phyloP scores from a whole-genome alignment of 805 yeast species.

The Pichia sporocuriosa region DNA sequence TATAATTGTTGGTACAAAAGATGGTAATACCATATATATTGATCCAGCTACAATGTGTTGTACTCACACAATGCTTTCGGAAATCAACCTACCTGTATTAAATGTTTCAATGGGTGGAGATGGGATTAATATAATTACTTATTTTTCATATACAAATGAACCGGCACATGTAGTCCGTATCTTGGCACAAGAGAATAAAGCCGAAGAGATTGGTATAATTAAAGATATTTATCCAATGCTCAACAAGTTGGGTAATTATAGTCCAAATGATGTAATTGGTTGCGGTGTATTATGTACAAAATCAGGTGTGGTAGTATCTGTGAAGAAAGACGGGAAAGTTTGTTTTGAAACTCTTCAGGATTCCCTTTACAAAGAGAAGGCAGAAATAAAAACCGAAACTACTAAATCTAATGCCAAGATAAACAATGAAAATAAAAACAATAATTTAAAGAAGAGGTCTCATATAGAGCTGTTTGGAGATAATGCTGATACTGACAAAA shows the following conservation, averaged over 20 bases:
- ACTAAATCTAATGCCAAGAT: background rate
- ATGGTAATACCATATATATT: slow-evolving; percentile 11
- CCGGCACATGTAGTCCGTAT: slow-evolving; percentile 3
- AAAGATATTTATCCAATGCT: background rate
- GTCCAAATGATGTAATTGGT: slow-evolving; percentile 1
- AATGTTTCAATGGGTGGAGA: slow-evolving; percentile 7
- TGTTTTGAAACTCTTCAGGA: background rate
- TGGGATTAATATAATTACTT: background rate
- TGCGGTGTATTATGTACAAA: slow-evolving; percentile 4
- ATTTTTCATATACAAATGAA: slow-evolving; percentile 1
- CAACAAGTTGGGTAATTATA: no score
- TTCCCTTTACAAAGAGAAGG: background rate
- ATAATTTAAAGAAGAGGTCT: background rate
- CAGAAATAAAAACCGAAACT: background rate
- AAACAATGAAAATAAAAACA: no score
- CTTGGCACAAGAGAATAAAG: background rate
- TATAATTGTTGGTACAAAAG: slow-evolving; percentile 14
- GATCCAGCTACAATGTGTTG: slow-evolving; percentile 11
- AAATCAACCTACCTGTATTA: slow-evolving; percentile 10
- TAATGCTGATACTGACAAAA: background rate
- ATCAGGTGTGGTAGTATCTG: background rate
- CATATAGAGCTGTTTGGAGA: background rate
- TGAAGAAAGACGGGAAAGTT: slow-evolving; percentile 2
- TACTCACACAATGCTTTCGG: slow-evolving; percentile 3
- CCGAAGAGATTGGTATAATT: background rate